Base-by-base conservation (phyloP, 75 land plant species). In the Azolla pinnata region DNA sequence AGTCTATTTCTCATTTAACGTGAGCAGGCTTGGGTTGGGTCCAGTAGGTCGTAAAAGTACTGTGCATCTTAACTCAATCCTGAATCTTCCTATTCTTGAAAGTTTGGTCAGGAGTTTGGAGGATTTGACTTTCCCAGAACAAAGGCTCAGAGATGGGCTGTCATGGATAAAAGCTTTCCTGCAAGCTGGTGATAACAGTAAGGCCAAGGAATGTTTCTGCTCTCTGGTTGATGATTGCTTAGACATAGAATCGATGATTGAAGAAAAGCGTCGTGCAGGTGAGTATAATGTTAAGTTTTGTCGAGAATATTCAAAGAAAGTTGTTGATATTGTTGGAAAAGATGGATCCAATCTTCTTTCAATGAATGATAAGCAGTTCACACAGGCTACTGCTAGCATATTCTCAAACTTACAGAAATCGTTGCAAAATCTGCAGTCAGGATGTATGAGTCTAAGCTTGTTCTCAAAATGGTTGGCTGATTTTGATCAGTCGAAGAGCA, bases 381-480 rank as follows among this genome's bases (percentile, higher is more conserved):
- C 40, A 33, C 27, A 73, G 8, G 57, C 78, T 20, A 63, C 69
- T 9, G 51, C 38, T 27, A 46, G 40, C 34, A 52, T 74, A 12
- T 24, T 67, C 44, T 38, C 48, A 48, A 71, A 59, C 45, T 33
- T 71, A 29, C 58, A 30, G 27, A 76, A 62, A 17, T 53, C 59
- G 29, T 29, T 59, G 16, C 61, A 75, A 29, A 61, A 44, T 31
- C 31, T 66, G 27, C 68, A 33, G 19, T 33, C 56, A 29, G 79
- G 78, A 31, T 67, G 53, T 47, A 21, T 48, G 29, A 77, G 78
- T 56, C 31, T 77, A n/a, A 67, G 44, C 42, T 63, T 63, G 17
- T 52, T 77, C 35, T 77, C 79, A 33, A 77, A 77, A 44, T 77
- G 77, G 79, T 56, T 77, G 71, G 71, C 79, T 29, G 65, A 77